These are phyloP conservation scores for Deinandra increscens DNA, from an alignment of 129 eudicot species.

Conservation along the genomic window DNA sequence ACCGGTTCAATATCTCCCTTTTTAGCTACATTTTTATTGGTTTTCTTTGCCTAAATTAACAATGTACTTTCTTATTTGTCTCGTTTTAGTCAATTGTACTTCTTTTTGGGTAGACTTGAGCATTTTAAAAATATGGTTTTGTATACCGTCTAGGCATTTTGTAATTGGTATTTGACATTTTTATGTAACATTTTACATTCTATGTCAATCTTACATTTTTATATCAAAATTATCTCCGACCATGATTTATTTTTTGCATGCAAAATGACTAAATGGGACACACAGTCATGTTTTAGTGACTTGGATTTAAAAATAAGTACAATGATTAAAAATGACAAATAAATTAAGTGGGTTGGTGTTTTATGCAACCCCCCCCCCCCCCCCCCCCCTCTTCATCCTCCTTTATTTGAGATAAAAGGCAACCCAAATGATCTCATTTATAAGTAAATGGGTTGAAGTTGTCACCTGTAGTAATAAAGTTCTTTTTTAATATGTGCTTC, in stretches of 20 bases:
- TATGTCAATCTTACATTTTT: not conserved
- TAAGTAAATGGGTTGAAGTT: not conserved
- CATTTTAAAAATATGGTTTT: not conserved
- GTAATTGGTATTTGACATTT: too few relatives aligned
- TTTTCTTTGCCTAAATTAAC: not conserved
- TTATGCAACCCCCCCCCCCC: not conserved
- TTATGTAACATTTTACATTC: too few relatives aligned
- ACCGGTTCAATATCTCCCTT: not conserved
- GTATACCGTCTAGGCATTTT: not conserved
- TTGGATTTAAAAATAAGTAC: not conserved
- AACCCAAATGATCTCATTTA: not conserved
- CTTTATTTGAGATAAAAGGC: slow-evolving; percentile 3
- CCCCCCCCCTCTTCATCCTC: too few relatives aligned
- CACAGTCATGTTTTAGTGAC: not conserved
- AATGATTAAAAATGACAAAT: not conserved
- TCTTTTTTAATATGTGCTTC: slow-evolving; percentile 21
- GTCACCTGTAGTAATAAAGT: not conserved
- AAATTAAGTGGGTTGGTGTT: not conserved
- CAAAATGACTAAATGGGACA: too few relatives aligned
- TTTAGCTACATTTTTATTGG: not conserved
- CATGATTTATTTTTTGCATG: not conserved
- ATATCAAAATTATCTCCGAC: not conserved
- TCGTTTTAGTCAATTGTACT: not conserved
- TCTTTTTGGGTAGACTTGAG: not conserved
- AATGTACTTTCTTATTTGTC: not conserved